phyloP scores from a whole-genome alignment of 192 early-diverging fungal species.

The Geranomyces variabilis region DNA sequence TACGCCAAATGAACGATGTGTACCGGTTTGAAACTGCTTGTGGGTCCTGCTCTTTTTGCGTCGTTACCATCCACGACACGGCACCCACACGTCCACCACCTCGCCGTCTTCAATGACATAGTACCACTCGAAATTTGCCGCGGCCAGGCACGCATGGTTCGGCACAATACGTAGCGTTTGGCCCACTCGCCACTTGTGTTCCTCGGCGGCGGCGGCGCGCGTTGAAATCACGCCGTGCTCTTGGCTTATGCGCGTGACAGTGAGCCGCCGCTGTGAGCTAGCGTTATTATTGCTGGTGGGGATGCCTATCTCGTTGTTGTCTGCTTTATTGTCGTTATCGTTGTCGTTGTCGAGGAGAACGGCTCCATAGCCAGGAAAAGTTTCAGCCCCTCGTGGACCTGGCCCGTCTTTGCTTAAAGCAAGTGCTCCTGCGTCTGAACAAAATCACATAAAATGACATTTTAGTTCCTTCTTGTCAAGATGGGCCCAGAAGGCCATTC shows the following conservation, averaged over 20 bases:
- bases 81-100: conserved; percentile 29
- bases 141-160: conserved; percentile 31
- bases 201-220: not conserved
- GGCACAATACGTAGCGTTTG: conserved; percentile 11
- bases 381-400: conserved; percentile 12
- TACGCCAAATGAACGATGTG: no score
- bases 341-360: not conserved
- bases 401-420: conserved; percentile 29
- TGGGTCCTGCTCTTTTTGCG: no score
- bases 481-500: no score
- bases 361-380: conserved; percentile 20
- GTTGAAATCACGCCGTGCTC: conserved; percentile 25
- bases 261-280: not conserved
- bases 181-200: conserved; percentile 8
- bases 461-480: not conserved
- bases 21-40: no score
- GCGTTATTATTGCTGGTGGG: not conserved
- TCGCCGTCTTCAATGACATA: conserved; percentile 25
- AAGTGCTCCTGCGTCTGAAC: conserved; percentile 19
- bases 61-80: conserved; percentile 26
- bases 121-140: conserved; percentile 32
- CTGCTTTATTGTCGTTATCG: no score
- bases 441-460: conserved; percentile 1
- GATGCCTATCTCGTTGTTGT: not conserved
- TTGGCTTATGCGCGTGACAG: conserved; percentile 23